Base-by-base conservation (phyloP, 768 basidiomycete genomes). In the Cystofilobasidium macerans region DNA sequence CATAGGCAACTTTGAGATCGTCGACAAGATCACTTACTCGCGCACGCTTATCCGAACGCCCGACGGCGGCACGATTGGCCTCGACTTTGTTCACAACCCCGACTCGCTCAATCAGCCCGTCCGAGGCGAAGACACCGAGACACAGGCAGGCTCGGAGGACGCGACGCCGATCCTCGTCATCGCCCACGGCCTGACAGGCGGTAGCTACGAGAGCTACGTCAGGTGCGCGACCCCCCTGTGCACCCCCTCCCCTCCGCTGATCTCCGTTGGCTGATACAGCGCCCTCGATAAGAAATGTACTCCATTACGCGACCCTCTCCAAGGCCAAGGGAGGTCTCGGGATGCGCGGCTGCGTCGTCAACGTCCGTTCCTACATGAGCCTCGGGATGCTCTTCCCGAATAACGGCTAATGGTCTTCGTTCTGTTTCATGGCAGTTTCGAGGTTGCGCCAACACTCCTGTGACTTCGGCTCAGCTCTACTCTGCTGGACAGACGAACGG, bases 321-420 rank as follows among this genome's bases (percentile, higher is more conserved):
- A 80, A 84, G 9, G 80, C 82, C 47, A 79, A 87, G 11, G 71
- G 89, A n/a, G 94, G 93, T 1, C 78, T 94, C 61, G 91, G 92
- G 20, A 94, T 88, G 76, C 82, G 95, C 65, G 93, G 83, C 6
- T 86, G 87, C 16, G 90, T 97, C 12, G 82, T 93, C 74, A 95
- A 94, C 77, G 93, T 87, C 77, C 83, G 93, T 16, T 30, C 61
- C 30, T 48, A 9, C 28, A 24, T 26, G n/a, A n/a, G n/a, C n/a
- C n/a, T n/a, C n/a, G n/a, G n/a, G n/a, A n/a, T n/a, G n/a, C n/a
- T n/a, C n/a, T n/a, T n/a, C n/a, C n/a, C n/a, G n/a, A n/a, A n/a
- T n/a, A n/a, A n/a, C n/a, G n/a, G n/a, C n/a, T n/a, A n/a, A n/a
- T n/a, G n/a, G n/a, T n/a, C n/a, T n/a, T n/a, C n/a, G n/a, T n/a